These are phyloP conservation scores for Aplosporella prunicola DNA, from an alignment of 2,329 filamentous ascomycete genomes.

Conservation along the genomic window DNA sequence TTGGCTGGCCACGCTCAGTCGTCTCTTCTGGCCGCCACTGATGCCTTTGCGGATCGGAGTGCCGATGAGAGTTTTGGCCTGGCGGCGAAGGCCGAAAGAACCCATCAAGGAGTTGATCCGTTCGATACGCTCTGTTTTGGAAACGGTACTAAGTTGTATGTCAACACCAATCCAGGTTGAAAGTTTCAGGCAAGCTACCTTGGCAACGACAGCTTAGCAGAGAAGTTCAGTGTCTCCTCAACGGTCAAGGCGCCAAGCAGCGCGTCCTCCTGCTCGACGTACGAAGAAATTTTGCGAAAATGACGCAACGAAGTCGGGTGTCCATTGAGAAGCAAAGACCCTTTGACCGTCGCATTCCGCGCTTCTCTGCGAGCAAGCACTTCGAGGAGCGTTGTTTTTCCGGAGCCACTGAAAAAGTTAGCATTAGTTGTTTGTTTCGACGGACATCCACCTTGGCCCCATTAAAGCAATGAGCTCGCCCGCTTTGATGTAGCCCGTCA, in stretches of 20 bases:
- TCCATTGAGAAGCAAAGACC: constrained; percentile 56
- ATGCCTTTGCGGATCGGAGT: constrained; percentile 77
- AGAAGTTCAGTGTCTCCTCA: constrained; percentile 68
- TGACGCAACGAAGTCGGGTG: constrained; percentile 39
- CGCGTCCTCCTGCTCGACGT: constrained; percentile 83
- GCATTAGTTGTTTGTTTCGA: neutral
- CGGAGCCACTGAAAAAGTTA: constrained; percentile 40
- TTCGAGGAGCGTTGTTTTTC: constrained; percentile 79
- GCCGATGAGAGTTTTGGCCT: constrained; percentile 64
- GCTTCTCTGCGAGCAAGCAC: constrained; percentile 57
- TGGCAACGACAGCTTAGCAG: constrained; percentile 55
- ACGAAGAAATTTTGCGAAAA: constrained; percentile 60
- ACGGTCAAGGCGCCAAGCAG: constrained; percentile 74
- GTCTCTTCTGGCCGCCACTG: constrained; percentile 74
- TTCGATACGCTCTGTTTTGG: constrained; percentile 48
- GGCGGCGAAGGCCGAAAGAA: constrained; percentile 62
- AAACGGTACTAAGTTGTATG: constrained; percentile 33
- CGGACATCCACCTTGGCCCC: constrained; percentile 56
- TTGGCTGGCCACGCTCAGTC: constrained; percentile 70
- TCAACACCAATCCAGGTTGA: constrained; percentile 11
- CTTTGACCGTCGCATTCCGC: constrained; percentile 45
- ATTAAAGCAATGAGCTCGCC: constrained; percentile 71
- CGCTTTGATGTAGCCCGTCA: constrained; percentile 55
- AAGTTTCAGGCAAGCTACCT: constrained; percentile 17
- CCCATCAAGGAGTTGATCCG: constrained; percentile 58